phyloP scores from a whole-genome alignment of 257 asterid genomes.

The Primulina tabacum region DNA sequence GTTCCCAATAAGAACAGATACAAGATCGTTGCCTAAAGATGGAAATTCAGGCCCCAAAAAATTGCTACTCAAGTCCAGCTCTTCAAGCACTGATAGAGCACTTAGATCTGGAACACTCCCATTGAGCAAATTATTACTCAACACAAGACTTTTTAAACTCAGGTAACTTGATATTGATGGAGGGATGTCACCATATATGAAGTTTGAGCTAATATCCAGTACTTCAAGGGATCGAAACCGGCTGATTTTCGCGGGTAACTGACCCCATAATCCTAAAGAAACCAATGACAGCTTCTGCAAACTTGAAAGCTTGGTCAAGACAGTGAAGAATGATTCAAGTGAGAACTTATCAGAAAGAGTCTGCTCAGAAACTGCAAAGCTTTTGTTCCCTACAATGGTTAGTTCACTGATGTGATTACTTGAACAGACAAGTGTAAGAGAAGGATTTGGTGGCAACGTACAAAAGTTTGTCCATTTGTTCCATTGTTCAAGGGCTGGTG shows the following conservation, averaged over 20 bases:
- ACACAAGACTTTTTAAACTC: slow-evolving; percentile 50
- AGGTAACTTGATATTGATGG: slow-evolving; percentile 47
- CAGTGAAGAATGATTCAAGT: slow-evolving; percentile 80
- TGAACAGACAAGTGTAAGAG: slow-evolving; percentile 62
- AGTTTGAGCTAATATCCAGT: slow-evolving; percentile 68
- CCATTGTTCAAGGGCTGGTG: slow-evolving; percentile 68
- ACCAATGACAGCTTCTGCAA: slow-evolving; percentile 64
- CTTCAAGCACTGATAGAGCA: slow-evolving; percentile 45
- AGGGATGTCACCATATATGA: slow-evolving; percentile 63
- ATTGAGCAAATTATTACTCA: slow-evolving; percentile 64
- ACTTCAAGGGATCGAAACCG: slow-evolving; percentile 64
- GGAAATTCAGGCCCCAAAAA: slow-evolving; percentile 67
- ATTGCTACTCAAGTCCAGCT: slow-evolving; percentile 71
- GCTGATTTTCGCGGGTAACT: slow-evolving; percentile 63
- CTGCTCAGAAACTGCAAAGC: slow-evolving; percentile 33
- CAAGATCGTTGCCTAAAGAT: slow-evolving; percentile 47
- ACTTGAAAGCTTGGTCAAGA: slow-evolving; percentile 64
- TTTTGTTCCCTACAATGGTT: slow-evolving; percentile 71
- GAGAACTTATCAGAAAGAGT: slow-evolving; percentile 62
- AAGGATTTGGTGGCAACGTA: slow-evolving; percentile 47
- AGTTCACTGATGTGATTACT: slow-evolving; percentile 65
- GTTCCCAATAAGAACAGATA: slow-evolving; percentile 39
- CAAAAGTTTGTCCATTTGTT: slow-evolving; percentile 88
- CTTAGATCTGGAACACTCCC: slow-evolving; percentile 74
- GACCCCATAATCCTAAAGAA: slow-evolving; percentile 80